Evolutionary conservation across 2,329 filamentous ascomycete genomes (phyloP).

Genomic region (Hypomyces rosellus): DNA sequence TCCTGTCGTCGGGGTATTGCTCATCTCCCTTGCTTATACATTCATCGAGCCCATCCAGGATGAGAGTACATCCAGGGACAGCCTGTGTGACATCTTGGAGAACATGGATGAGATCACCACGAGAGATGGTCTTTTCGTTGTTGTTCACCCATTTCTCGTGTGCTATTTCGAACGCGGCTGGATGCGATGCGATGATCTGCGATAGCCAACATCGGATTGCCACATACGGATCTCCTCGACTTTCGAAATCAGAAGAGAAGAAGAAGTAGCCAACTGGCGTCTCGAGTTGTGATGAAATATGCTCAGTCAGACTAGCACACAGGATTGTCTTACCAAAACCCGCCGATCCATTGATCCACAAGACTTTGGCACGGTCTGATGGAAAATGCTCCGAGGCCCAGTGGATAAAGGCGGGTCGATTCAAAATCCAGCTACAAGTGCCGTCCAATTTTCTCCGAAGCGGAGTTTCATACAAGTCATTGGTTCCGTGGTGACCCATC

Average conservation of each 20-base stretch:
- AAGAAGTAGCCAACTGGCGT: constrained; percentile 24
- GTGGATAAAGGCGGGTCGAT: constrained; percentile 8
- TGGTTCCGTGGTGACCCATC: constrained; percentile 1
- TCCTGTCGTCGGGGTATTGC: background rate
- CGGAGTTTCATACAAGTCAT: constrained; percentile 16
- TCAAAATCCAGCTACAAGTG: constrained; percentile 24
- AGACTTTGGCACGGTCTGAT: constrained; percentile 9
- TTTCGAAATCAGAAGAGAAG: constrained; percentile 23
- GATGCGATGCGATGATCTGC: constrained; percentile 13
- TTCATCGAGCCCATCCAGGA: constrained; percentile 31
- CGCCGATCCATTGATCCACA: constrained; percentile 26
- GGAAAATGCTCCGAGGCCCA: constrained; percentile 15
- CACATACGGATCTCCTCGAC: constrained; percentile 19
- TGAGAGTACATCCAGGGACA: constrained; percentile 17
- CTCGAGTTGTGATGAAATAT: constrained; percentile 5
- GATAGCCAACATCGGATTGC: constrained; percentile 26
- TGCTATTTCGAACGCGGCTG: constrained; percentile 13
- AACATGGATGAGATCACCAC: constrained; percentile 13
- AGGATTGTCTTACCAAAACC: constrained; percentile 30
- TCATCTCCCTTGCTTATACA: constrained; percentile 14
- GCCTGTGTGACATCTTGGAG: constrained; percentile 12
- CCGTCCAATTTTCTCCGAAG: constrained; percentile 14
- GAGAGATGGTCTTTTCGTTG: constrained; percentile 11
- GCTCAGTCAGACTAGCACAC: constrained; percentile 22
- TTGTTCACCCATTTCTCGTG: background rate